Base-by-base conservation (phyloP, 2,329 filamentous ascomycete species). In the Botrytis squamosa region DNA sequence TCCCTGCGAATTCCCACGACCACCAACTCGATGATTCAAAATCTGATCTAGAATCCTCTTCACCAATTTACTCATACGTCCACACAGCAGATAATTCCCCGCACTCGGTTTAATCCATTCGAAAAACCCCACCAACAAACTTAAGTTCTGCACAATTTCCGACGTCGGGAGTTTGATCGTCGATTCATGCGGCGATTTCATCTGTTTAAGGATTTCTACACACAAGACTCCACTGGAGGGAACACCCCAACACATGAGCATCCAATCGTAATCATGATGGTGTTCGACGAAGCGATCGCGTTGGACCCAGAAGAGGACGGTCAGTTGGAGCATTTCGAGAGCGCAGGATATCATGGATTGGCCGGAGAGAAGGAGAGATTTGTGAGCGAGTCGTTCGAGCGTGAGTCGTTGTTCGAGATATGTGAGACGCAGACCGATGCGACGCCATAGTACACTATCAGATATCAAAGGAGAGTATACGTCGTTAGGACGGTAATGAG, bases 371-470 rank as follows among this genome's bases (percentile, higher is more conserved):
- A 80, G 76, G 20, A 83, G 80, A 0, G 83, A 82, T 29, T 86
- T 87, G 36, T 87, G 82, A 14, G 90, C 80, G 0, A 90, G 83
- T 25, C 89, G 83, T 73, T 90, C 86, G 9, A 90, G 81, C 16
- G 91, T 84, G 73, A 91, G 90, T 4, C 88, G 82, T 57, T 89
- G 90, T 60, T 89, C 86, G 0, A 89, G 80, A 64, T 88, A 85
- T 36, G 86, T 84, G 3, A 89, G 82, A 3, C 83, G 82, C 1
- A 87, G 66, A n/a, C 36, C 79, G 1, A 89, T 78, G 22, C 87
- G 83, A 3, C 85, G 81, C 8, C 82, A 81, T 70, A 86, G 86
- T 0, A 87, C 74, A 0, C 80, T 77, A 0, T 81, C 75, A 0
- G 82, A 57, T 14, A 82, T 79, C 0, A 83, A 79, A 3, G 82